Conservation (phyloP, 768 basidiomycete genomes). For the Phylloporus sp. region DNA sequence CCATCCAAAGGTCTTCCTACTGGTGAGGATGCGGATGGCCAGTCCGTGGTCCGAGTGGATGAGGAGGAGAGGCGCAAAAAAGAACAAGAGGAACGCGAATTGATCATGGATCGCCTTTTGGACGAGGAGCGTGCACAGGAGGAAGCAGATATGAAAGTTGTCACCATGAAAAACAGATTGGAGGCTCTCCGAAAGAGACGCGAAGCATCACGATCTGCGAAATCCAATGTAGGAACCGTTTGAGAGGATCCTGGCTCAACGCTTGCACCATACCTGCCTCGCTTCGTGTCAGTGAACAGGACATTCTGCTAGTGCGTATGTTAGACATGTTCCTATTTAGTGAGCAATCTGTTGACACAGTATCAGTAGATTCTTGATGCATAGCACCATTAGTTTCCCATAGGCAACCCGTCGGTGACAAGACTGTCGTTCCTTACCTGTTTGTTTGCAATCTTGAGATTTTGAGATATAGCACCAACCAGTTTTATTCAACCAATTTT, state of each 20-base stretch:
- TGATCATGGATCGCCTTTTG: slow-evolving; percentile 81
- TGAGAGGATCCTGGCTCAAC: slow-evolving; percentile 3
- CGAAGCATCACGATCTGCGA: slow-evolving; percentile 30
- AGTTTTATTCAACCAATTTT: too few species aligned
- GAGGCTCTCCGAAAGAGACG: slow-evolving; percentile 53
- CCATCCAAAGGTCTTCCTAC: slow-evolving; percentile 48
- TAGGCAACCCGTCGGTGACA: too few species aligned
- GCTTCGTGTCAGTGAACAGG: background rate
- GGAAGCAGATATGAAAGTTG: slow-evolving; percentile 77
- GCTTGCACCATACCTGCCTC: background rate
- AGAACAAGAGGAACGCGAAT: slow-evolving; percentile 70
- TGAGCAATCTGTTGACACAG: background rate
- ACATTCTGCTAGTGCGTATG: background rate
- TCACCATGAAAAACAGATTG: slow-evolving; percentile 58
- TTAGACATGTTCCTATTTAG: background rate
- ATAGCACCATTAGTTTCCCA: background rate
- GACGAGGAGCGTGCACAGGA: slow-evolving; percentile 87
- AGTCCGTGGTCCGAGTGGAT: slow-evolving; percentile 5
- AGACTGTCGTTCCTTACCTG: too few species aligned
- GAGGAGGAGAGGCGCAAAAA: slow-evolving; percentile 46
- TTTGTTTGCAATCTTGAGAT: too few species aligned
- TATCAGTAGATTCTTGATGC: background rate
- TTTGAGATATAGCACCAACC: too few species aligned
- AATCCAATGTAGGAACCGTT: slow-evolving; percentile 14
- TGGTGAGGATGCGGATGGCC: slow-evolving; percentile 24